A percentile compares a stretch with the other conserved stretches of the same genome.
These are phyloP conservation scores for Antitrichia curtipendula DNA, from an alignment of 225 moss, liverwort and hornwort genomes.

Conservation along the genomic window DNA sequence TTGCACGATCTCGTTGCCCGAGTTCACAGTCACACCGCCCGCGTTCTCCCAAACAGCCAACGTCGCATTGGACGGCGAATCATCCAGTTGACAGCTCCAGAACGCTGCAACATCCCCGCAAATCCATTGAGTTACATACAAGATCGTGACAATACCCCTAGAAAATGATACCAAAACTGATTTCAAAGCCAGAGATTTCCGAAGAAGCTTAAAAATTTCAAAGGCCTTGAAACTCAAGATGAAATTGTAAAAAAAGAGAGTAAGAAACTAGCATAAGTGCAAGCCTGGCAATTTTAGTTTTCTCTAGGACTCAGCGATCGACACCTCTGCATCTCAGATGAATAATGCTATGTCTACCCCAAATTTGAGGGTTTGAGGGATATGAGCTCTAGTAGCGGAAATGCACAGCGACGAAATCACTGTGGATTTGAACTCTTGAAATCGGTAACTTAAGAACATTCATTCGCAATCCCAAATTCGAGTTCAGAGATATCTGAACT, in stretches of 20 bases:
- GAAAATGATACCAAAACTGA: not conserved
- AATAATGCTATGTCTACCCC: not conserved
- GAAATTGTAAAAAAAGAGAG: not conserved
- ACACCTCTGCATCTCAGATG: not conserved
- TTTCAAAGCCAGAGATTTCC: not conserved
- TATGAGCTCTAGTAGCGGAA: not conserved
- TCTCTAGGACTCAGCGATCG: not conserved
- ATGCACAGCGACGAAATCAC: not conserved
- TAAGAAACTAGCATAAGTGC: not conserved
- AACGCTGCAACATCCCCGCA: conserved; percentile 22
- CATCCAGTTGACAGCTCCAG: conserved; percentile 72
- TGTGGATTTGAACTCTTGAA: not conserved
- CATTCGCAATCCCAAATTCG: not conserved
- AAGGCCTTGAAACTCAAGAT: not conserved
- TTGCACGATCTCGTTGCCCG: conserved; percentile 65
- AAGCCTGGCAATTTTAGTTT: not conserved
- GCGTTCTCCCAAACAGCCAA: conserved; percentile 34
- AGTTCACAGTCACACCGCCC: conserved; percentile 43
- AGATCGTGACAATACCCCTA: too few species aligned
- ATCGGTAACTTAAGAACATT: too few species aligned
- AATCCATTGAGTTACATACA: not conserved
- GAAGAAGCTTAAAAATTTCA: too few species aligned
- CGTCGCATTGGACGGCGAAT: conserved; percentile 41
- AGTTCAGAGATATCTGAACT: too few species aligned
- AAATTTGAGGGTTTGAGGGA: not conserved